Percentiles rank a stretch among this genome's conserved stretches.
These are phyloP conservation scores for Polytrichum commune DNA, from an alignment of 225 moss, liverwort and hornwort species.

Conservation along the genomic window DNA sequence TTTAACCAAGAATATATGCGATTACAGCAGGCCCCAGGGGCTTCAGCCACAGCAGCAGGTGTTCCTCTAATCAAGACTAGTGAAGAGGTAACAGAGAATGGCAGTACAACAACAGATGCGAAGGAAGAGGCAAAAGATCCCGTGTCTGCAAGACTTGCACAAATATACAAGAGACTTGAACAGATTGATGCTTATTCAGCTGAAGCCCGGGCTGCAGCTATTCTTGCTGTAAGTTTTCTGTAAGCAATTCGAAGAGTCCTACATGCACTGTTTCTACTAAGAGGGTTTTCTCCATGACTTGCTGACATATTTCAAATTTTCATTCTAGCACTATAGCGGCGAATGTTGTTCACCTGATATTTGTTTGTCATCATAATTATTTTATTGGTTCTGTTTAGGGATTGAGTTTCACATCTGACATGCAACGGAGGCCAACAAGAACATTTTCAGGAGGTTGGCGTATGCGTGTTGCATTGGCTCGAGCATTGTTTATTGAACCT, in stretches of 20 bases:
- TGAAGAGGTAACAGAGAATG: constrained; percentile 31
- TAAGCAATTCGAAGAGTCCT: too few species aligned
- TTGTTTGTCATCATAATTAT: background rate
- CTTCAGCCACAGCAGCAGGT: constrained; percentile 31
- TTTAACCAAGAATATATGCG: background rate
- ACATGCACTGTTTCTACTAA: too few species aligned
- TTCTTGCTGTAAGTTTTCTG: constrained; percentile 73
- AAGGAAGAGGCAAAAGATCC: constrained; percentile 63
- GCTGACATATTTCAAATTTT: too few species aligned
- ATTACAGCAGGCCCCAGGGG: constrained; percentile 46
- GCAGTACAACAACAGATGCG: constrained; percentile 24
- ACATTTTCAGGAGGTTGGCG: constrained; percentile 99
- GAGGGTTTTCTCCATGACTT: too few species aligned
- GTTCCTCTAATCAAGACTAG: constrained; percentile 41
- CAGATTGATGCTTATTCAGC: constrained; percentile 97
- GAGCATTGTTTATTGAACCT: constrained; percentile 95
- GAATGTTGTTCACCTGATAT: background rate
- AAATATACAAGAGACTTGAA: constrained; percentile 97
- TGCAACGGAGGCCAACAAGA: constrained; percentile 81
- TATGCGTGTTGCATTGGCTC: constrained; percentile 97
- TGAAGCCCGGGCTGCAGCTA: constrained; percentile 91
- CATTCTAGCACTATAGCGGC: too few species aligned
- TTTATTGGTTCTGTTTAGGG: constrained; percentile 45
- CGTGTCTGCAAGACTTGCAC: constrained; percentile 76
- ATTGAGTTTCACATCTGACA: constrained; percentile 92